Percentiles rank a stretch among this genome's conserved stretches.
Evolutionary conservation across 495 filamentous ascomycete species (phyloP).

Genomic region (Lichenothelia convexa): DNA sequence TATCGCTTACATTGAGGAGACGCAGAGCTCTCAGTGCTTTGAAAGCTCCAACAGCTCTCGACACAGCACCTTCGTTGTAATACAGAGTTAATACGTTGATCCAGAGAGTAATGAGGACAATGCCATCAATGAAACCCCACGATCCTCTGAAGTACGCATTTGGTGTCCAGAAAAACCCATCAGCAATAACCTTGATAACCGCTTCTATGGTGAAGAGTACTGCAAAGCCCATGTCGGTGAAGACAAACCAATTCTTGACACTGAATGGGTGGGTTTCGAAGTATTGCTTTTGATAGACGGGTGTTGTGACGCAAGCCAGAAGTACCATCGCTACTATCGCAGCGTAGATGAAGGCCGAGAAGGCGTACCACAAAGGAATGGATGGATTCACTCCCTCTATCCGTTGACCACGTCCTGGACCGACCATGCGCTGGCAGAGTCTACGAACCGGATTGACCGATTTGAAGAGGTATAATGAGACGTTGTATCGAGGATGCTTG

Average conservation of each 20-base stretch:
- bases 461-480: slow-evolving; percentile 70
- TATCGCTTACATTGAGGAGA: slow-evolving; percentile 88
- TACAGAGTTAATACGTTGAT: slow-evolving; percentile 78
- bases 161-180: slow-evolving; percentile 92
- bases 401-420: slow-evolving; percentile 77
- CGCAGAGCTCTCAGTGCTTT: slow-evolving; percentile 91
- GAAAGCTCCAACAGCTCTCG: slow-evolving; percentile 84
- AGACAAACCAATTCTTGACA: slow-evolving; percentile 75
- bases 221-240: slow-evolving; percentile 79
- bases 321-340: slow-evolving; percentile 94
- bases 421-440: slow-evolving; percentile 78
- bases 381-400: slow-evolving; percentile 76
- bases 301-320: slow-evolving; percentile 85
- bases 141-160: slow-evolving; percentile 94
- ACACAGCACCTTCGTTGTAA: slow-evolving; percentile 57
- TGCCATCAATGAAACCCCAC: slow-evolving; percentile 90
- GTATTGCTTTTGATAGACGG: slow-evolving; percentile 77
- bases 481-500: slow-evolving; percentile 82
- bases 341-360: slow-evolving; percentile 85
- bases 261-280: slow-evolving; percentile 37
- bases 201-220: slow-evolving; percentile 76
- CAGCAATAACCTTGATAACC: slow-evolving; percentile 80
- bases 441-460: slow-evolving; percentile 59
- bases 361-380: slow-evolving; percentile 73
- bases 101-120: slow-evolving; percentile 90